Base-by-base conservation (phyloP, 208 protist genomes). In the Porcisia hertigi region DNA sequence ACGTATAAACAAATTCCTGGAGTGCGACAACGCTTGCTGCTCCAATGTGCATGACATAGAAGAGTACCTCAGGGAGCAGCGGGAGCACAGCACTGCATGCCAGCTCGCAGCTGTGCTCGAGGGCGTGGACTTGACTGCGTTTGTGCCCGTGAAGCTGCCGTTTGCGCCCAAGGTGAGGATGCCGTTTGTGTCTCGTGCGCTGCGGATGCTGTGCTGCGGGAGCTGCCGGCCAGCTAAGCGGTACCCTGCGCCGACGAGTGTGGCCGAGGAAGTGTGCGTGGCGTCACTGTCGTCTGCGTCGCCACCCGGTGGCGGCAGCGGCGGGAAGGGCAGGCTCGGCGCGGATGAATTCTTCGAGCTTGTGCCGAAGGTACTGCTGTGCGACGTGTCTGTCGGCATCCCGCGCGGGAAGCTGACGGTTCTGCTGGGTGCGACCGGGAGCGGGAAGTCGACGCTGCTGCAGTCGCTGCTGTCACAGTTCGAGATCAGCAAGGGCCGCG, bases 391-490 rank as follows among this genome's bases (percentile, higher is more conserved):
- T 1, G 43, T 94, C 18, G 20, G 75, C 41, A 64, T 94, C 18
- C 89, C 81, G 69, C 73, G 62, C 25, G 86, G 83, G n/a, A 85
- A 86, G 67, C 79, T 92, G 47, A 94, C 89, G 25, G 79, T 94
- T 1, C 75, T 96, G 34, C 20, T 96, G 55, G 92, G 92, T 34
- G 73, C 84, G 30, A 96, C 92, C 0, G 93, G 91, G 63, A 81
- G 89, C 72, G 92, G 92, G 41, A 96, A 96, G 79, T 93, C 90
- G 18, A 92, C 88, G 34, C 81, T 96, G 54, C 66, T 96, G 23
- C 79, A 75, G 0, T 64, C 90, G 3, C 69, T 94, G 12, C 60
- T 92, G 36, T 81, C 84, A 5, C 63, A 81, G 70, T 82, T 71
- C 73, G 83, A 84, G 14, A 69, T 95, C 5, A 60, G 64, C 58